A percentile compares a stretch with the other conserved stretches of the same genome.
These are phyloP conservation scores for Aspergillus fijiensis DNA, from an alignment of 2,329 filamentous ascomycete genomes.

Conservation along the genomic window DNA sequence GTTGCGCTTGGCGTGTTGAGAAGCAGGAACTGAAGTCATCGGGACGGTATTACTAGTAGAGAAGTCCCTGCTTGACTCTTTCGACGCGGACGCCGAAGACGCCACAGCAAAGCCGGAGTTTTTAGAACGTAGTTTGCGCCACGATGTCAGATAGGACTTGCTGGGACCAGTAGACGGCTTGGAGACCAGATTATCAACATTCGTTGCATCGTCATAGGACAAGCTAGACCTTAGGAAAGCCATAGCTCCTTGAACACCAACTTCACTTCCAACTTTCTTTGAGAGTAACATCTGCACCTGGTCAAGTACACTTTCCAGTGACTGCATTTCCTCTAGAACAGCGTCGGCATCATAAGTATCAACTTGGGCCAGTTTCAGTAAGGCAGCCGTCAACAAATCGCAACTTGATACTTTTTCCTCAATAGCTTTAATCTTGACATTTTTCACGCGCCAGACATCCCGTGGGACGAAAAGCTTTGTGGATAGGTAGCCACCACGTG, in stretches of 20 bases:
- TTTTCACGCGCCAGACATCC: constrained; percentile 91
- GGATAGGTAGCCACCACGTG: constrained; percentile 86
- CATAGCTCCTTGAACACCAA: constrained; percentile 75
- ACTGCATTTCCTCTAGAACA: constrained; percentile 90
- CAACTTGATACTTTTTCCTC: constrained; percentile 94
- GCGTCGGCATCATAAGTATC: constrained; percentile 90
- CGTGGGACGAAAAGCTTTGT: constrained; percentile 88
- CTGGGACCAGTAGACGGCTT: constrained; percentile 62
- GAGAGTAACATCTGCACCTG: constrained; percentile 73
- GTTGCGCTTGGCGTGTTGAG: constrained; percentile 70
- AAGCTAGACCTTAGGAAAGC: constrained; percentile 68
- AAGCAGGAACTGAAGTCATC: constrained; percentile 64
- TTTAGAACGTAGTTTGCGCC: constrained; percentile 87
- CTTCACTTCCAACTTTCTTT: constrained; percentile 89
- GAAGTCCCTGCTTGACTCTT: constrained; percentile 57
- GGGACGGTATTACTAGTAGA: constrained; percentile 72
- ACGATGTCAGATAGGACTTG: constrained; percentile 79
- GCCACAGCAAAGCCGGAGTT: constrained; percentile 66
- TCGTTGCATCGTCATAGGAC: constrained; percentile 48
- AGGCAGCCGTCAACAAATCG: constrained; percentile 83
- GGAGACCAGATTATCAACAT: constrained; percentile 40
- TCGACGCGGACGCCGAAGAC: constrained; percentile 36
- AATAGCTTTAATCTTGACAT: constrained; percentile 84
- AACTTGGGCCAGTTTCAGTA: constrained; percentile 78
- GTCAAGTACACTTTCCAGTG: constrained; percentile 79